A percentile compares a stretch with the other conserved stretches of the same genome.
Conservation (phyloP, 1,284 basidiomycete species). For the Termitomyces sp. region DNA sequence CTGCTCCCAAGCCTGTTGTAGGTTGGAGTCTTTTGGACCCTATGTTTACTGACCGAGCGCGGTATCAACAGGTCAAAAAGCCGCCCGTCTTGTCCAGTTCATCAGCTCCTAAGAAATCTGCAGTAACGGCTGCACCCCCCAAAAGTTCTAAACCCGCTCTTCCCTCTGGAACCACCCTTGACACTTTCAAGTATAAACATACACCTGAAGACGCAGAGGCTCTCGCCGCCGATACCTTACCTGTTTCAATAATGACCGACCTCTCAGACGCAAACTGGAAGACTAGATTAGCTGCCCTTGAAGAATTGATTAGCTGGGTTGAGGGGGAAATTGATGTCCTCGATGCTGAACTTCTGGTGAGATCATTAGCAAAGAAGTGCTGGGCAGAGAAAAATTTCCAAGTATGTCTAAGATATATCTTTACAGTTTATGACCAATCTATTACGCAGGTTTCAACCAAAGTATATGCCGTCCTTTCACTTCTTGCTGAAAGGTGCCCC, state of each 20-base stretch:
- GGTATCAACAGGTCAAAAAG: conserved; percentile 43
- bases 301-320: conserved; percentile 85
- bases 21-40: not conserved
- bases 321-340: conserved; percentile 62
- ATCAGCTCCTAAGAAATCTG: conserved; percentile 27
- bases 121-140: conserved; percentile 12
- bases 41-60: not conserved
- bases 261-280: conserved; percentile 93
- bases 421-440: conserved; percentile 1
- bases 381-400: conserved; percentile 99
- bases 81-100: conserved; percentile 28
- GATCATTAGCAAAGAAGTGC: conserved; percentile 90
- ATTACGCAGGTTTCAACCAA: conserved; percentile 76
- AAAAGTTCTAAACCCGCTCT: conserved; percentile 18
- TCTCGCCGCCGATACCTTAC: conserved; percentile 73
- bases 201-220: conserved; percentile 90
- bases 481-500: conserved; percentile 76
- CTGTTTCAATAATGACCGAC: conserved; percentile 65
- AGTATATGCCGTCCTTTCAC: conserved; percentile 71
- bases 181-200: conserved; percentile 89
- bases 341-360: conserved; percentile 87
- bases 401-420: conserved; percentile 36
- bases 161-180: conserved; percentile 40
- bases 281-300: conserved; percentile 79
- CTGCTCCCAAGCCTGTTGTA: conserved; percentile 40